Conservation (phyloP, 2,329 filamentous ascomycete genomes). For the Didymella lethalis region DNA sequence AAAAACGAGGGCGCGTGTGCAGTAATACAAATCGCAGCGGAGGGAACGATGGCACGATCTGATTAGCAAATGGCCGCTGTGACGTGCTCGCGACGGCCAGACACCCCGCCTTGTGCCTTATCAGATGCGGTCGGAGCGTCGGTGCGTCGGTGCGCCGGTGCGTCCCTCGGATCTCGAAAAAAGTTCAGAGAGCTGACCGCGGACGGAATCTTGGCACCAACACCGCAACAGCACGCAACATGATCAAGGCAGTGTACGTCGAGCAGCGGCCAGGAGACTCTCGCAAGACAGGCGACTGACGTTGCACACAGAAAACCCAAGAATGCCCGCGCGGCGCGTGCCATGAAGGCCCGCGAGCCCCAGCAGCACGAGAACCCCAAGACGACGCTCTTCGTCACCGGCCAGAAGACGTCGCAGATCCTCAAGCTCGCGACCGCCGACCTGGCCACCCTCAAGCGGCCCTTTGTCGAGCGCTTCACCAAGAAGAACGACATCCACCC, state of each 20-base stretch:
- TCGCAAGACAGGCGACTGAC: conserved; percentile 6
- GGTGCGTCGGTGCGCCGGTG: conserved; percentile 12
- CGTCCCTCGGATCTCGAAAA: conserved; percentile 10
- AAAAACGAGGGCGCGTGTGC: background rate
- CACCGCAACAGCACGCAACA: conserved; percentile 25
- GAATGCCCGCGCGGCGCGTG: conserved; percentile 91
- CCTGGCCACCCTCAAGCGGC: conserved; percentile 82
- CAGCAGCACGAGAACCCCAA: conserved; percentile 91
- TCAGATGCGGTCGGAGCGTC: conserved; percentile 18
- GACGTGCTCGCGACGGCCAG: conserved; percentile 1
- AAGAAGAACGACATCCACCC: conserved; percentile 98
- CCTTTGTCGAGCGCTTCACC: conserved; percentile 86
- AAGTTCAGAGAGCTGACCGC: conserved; percentile 1
- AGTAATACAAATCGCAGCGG: background rate
- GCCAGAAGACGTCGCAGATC: conserved; percentile 82
- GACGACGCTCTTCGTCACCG: conserved; percentile 86
- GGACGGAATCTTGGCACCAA: conserved; percentile 9
- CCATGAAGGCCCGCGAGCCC: conserved; percentile 89
- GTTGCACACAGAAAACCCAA: conserved; percentile 65
- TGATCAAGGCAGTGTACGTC: conserved; percentile 46
- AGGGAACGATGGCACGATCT: conserved; percentile 20
- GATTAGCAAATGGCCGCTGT: conserved; percentile 29
- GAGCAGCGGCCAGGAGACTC: background rate
- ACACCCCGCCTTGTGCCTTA: conserved; percentile 3
- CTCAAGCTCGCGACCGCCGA: conserved; percentile 85